These are phyloP conservation scores for Metschnikowia kunwiensis DNA, from an alignment of 805 yeast genomes.

Conservation along the genomic window DNA sequence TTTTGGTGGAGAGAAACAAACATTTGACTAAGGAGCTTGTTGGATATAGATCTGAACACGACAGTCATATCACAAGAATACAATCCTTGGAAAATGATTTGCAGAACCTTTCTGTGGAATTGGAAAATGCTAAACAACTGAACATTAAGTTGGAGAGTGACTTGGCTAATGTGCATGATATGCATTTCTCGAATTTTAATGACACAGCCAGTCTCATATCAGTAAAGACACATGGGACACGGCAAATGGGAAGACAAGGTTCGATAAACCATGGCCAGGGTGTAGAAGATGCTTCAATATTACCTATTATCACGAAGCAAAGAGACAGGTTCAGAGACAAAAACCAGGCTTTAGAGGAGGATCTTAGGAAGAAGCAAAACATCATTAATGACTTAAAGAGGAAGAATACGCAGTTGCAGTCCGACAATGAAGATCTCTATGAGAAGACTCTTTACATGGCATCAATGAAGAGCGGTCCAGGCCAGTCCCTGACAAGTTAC, in stretches of 20 bases:
- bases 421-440: conserved; percentile 74
- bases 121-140: conserved; percentile 40
- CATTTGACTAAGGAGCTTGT: conserved; percentile 69
- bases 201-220: conserved; percentile 69
- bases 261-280: conserved; percentile 40
- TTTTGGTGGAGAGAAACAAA: conserved; percentile 67
- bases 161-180: conserved; percentile 54
- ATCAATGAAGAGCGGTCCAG: conserved; percentile 37
- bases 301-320: conserved; percentile 90
- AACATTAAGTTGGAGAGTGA: conserved; percentile 74
- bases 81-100: conserved; percentile 39
- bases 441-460: conserved; percentile 72
- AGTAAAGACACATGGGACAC: conserved; percentile 41
- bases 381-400: conserved; percentile 58
- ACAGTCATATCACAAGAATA: conserved; percentile 42
- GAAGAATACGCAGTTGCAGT: conserved; percentile 60
- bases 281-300: conserved; percentile 46
- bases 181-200: conserved; percentile 38
- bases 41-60: conserved; percentile 57
- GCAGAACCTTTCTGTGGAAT: conserved; percentile 31
- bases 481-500: conserved; percentile 3
- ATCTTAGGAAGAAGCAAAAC: conserved; percentile 55
- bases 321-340: conserved; percentile 89
- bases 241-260: conserved; percentile 16
- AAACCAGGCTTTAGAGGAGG: conserved; percentile 81